Evolutionary conservation across 2,329 filamentous ascomycete genomes (phyloP).

Genomic region (Colletotrichum cereale): DNA sequence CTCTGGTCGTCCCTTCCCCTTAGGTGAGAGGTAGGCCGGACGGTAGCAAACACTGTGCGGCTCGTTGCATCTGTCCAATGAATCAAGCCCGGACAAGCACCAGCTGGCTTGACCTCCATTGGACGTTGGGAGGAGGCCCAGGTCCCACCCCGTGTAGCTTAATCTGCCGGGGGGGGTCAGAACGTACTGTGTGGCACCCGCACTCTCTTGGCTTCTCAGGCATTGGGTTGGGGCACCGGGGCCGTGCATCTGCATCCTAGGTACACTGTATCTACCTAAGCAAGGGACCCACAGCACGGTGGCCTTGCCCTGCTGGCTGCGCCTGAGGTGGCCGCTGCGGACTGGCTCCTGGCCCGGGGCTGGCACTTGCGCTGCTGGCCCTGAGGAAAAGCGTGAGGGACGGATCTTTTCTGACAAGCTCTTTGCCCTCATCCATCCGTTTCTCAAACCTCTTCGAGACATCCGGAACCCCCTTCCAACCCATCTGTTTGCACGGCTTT

Average conservation of each 20-base stretch:
- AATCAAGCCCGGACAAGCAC: conserved; percentile 18
- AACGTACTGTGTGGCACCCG: conserved; percentile 29
- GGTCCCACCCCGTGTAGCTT: conserved; percentile 20
- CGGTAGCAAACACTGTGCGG: conserved; percentile 33
- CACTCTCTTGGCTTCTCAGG: neutral
- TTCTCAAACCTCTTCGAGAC: conserved; percentile 45
- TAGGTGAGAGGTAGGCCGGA: neutral
- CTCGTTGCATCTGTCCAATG: conserved; percentile 29
- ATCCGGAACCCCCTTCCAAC: conserved; percentile 40
- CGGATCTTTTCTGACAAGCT: conserved; percentile 42
- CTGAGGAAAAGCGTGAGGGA: conserved; percentile 32
- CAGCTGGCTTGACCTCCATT: conserved; percentile 22
- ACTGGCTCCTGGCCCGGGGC: conserved; percentile 1
- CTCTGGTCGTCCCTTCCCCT: neutral
- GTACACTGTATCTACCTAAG: neutral
- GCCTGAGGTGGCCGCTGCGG: conserved; percentile 10
- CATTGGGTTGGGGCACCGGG: neutral
- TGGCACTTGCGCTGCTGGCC: conserved; percentile 20
- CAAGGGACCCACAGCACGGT: neutral
- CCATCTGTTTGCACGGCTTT: conserved; percentile 37
- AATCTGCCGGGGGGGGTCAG: conserved; percentile 24
- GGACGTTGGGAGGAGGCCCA: neutral
- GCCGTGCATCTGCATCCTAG: neutral
- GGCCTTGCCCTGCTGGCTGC: neutral
- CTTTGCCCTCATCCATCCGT: conserved; percentile 43